Conservation (phyloP, 2,329 filamentous ascomycete genomes). For the Sporothrix schenckii region DNA sequence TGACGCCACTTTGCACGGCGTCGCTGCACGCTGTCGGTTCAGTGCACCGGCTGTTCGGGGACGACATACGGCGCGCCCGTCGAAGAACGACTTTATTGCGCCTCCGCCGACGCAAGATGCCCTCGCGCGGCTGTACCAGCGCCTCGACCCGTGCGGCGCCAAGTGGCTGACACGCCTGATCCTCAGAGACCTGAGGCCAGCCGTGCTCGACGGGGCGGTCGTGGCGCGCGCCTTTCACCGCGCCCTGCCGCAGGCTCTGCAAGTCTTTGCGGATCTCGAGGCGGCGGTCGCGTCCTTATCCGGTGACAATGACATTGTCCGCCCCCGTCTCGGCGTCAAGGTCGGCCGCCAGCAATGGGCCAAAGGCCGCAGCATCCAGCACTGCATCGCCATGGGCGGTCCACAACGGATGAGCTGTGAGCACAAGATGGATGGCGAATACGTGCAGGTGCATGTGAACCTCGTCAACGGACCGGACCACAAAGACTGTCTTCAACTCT, state of each 20-base stretch:
- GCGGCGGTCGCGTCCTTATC: constrained; percentile 48
- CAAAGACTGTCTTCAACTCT: constrained; percentile 67
- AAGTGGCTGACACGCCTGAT: constrained; percentile 88
- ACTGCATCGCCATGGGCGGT: constrained; percentile 68
- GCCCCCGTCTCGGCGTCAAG: constrained; percentile 63
- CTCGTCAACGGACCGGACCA: constrained; percentile 53
- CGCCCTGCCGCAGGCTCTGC: constrained; percentile 68
- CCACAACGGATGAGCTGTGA: constrained; percentile 69
- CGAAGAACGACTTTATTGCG: neutral
- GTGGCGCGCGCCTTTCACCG: constrained; percentile 67
- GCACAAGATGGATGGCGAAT: constrained; percentile 84
- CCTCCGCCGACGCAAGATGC: constrained; percentile 40
- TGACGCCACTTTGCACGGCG: constrained; percentile 63
- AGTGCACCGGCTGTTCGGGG: constrained; percentile 67
- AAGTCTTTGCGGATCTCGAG: constrained; percentile 69
- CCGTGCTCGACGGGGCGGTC: constrained; percentile 60
- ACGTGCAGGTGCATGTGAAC: constrained; percentile 85
- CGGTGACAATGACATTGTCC: constrained; percentile 40
- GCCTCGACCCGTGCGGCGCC: constrained; percentile 67
- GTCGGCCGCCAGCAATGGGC: constrained; percentile 66
- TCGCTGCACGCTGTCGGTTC: constrained; percentile 71
- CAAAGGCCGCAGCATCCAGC: constrained; percentile 71
- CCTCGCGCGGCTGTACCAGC: constrained; percentile 61
- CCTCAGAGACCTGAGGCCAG: constrained; percentile 72
- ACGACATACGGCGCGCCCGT: constrained; percentile 31